Evolutionary conservation across 2,329 filamentous ascomycete genomes (phyloP).

Genomic region (Lojkania enalia): DNA sequence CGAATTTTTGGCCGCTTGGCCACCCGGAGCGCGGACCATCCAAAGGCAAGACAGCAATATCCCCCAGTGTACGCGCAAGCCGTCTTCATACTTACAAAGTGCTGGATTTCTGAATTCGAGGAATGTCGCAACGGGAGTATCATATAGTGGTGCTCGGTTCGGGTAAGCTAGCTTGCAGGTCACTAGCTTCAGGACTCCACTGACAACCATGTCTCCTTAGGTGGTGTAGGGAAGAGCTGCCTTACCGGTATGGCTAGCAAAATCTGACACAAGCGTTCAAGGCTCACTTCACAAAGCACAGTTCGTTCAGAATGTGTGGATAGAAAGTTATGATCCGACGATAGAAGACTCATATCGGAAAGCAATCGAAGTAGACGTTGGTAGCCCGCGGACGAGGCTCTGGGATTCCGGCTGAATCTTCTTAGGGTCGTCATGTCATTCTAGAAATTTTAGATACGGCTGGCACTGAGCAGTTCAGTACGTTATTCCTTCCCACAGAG

Average conservation of each 20-base stretch:
- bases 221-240: slow-evolving; percentile 91
- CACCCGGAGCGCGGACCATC: slow-evolving; percentile 33
- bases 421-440: slow-evolving; percentile 80
- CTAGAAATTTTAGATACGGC: slow-evolving; percentile 91
- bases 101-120: slow-evolving; percentile 18
- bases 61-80: too few relatives aligned
- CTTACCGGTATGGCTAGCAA: slow-evolving; percentile 69
- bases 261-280: slow-evolving; percentile 8
- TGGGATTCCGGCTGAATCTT: slow-evolving; percentile 12
- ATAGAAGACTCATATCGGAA: slow-evolving; percentile 66
- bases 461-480: slow-evolving; percentile 91
- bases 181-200: slow-evolving; percentile 21
- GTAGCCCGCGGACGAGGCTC: slow-evolving; percentile 49
- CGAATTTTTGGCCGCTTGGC: slow-evolving; percentile 33
- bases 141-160: slow-evolving; percentile 50
- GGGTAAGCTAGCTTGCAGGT: slow-evolving; percentile 34
- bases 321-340: slow-evolving; percentile 71
- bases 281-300: slow-evolving; percentile 60
- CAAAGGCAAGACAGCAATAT: slow-evolving; percentile 10
- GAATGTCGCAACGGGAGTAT: slow-evolving; percentile 48
- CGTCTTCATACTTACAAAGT: not conserved
- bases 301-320: slow-evolving; percentile 93
- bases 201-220: slow-evolving; percentile 51
- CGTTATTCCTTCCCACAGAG: slow-evolving; percentile 40
- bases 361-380: slow-evolving; percentile 76